Evolutionary conservation across 2,329 filamentous ascomycete genomes (phyloP).

Genomic region (Monosporascus sp.): DNA sequence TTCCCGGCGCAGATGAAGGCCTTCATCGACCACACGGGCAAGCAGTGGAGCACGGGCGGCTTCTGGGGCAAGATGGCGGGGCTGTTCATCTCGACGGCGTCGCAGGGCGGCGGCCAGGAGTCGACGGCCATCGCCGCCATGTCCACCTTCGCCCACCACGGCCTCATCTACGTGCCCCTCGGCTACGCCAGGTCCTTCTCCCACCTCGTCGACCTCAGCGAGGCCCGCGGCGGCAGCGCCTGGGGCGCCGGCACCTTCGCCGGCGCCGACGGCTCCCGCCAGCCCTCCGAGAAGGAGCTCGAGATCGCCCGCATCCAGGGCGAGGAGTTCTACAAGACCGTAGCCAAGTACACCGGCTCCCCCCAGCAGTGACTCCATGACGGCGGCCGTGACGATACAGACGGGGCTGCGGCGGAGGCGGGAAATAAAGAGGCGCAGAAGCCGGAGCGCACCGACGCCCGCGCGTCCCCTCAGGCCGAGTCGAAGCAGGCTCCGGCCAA

Average conservation of each 20-base stretch:
- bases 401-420: slow-evolving; percentile 20
- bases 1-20: slow-evolving; percentile 94
- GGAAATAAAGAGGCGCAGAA: slow-evolving; percentile 3
- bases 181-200: slow-evolving; percentile 80
- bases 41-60: slow-evolving; percentile 72
- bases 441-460: slow-evolving; percentile 6
- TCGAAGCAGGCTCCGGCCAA: slow-evolving; percentile 6
- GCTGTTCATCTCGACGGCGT: slow-evolving; percentile 83
- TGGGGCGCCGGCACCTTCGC: slow-evolving; percentile 96
- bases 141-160: slow-evolving; percentile 87
- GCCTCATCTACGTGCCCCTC: slow-evolving; percentile 92
- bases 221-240: slow-evolving; percentile 79
- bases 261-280: slow-evolving; percentile 71
- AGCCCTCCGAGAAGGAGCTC: slow-evolving; percentile 71
- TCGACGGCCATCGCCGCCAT: slow-evolving; percentile 74
- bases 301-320: slow-evolving; percentile 78
- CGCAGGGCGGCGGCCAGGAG: slow-evolving; percentile 87
- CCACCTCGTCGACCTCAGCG: slow-evolving; percentile 62
- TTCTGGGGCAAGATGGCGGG: slow-evolving; percentile 87
- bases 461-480: slow-evolving; percentile 17
- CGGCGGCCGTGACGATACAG: slow-evolving; percentile 27
- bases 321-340: slow-evolving; percentile 72
- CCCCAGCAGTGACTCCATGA: slow-evolving; percentile 69
- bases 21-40: slow-evolving; percentile 87
- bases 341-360: slow-evolving; percentile 60